A percentile compares a stretch with the other conserved stretches of the same genome.
These are phyloP conservation scores for Aegilops longissima DNA, from an alignment of 176 grass and related monocot species.

Conservation along the genomic window DNA sequence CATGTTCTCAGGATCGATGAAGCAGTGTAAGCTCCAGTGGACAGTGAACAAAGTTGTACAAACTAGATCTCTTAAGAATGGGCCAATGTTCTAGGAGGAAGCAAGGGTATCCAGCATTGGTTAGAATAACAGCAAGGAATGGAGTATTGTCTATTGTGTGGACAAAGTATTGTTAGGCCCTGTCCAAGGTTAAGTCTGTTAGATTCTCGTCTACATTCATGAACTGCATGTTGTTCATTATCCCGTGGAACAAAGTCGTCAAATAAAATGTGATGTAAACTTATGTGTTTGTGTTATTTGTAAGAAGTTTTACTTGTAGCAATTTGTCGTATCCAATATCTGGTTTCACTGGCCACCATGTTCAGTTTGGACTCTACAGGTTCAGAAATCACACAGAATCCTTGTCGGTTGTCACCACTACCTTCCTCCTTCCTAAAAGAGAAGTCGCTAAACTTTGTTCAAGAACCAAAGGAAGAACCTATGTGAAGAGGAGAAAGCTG, in stretches of 20 bases:
- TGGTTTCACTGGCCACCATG: neutral
- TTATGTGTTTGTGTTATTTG: slow-evolving; percentile 21
- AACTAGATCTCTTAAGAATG: slow-evolving; percentile 24
- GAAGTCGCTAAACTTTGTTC: slow-evolving; percentile 12
- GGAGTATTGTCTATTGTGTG: neutral
- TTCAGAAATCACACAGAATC: neutral
- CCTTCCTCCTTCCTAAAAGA: slow-evolving; percentile 20
- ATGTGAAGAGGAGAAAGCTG: neutral
- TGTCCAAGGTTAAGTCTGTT: slow-evolving; percentile 22
- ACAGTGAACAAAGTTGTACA: slow-evolving; percentile 26
- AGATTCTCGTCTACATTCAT: slow-evolving; percentile 38
- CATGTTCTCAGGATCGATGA: slow-evolving; percentile 35
- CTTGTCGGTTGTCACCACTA: neutral
- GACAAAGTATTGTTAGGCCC: slow-evolving; percentile 33
- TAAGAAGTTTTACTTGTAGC: neutral
- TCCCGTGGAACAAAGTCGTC: slow-evolving; percentile 9
- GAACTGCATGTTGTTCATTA: slow-evolving; percentile 14
- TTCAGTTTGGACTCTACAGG: neutral
- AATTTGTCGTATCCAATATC: slow-evolving; percentile 1
- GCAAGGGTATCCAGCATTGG: slow-evolving; percentile 41
- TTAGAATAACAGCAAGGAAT: slow-evolving; percentile 46
- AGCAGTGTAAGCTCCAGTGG: neutral
- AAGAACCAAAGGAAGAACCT: slow-evolving; percentile 41
- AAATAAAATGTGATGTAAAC: slow-evolving; percentile 27
- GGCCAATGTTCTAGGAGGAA: slow-evolving; percentile 26